Evolutionary conservation across 352 stramenopile genomes (phyloP), one percentile per base, ranked within the genome.

Genomic region (Phytophthora sp.): DNA sequence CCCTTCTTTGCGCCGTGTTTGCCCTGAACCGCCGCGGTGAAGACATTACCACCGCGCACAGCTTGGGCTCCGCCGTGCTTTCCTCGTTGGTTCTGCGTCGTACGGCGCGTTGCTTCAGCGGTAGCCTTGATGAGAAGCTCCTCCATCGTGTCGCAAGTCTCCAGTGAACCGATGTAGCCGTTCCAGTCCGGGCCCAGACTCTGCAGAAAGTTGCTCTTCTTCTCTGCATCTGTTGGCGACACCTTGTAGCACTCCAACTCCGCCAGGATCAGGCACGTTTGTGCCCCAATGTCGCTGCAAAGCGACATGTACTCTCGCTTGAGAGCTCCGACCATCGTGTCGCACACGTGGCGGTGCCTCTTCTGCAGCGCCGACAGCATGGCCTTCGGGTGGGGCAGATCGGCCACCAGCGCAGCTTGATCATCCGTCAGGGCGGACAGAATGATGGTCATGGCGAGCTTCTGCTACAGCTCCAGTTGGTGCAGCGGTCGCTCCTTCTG

Each of bases 161-260:
- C 56, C 15, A 64, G 24, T 11, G 26, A 20, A 12, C 31, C 44
- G n/a, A 64, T 42, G 56, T 64, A 57, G 44, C 31, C 56, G 33
- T 64, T 64, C 56, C 45, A 64, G 26, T 52, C 44, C 39, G 35
- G 56, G 21, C 45, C 56, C 3, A 55, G 31, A 33, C 56, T 56
- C 24, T 64, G 24, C 18, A 64, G 24, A 16, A 57, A 64, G 33
- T 57, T 44, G 8, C 30, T 54, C 30, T 42, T 52, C n/a, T 63
- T 63, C 54, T 63, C 54, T 23, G 18, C 30, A 11, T 54, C 39
- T 1, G 8, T 38, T 11, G 54, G 18, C 7, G 21, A 18, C 30
- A 53, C 41, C 41, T 53, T 63, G 54, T 53, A 55, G 29, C 42
- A 47, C 12, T 54, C 41, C 42, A 63, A 33, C 20, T 54, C 39